Evolutionary conservation across 2,329 filamentous ascomycete genomes (phyloP).

Genomic region (Sporothrix pseudoabietina): DNA sequence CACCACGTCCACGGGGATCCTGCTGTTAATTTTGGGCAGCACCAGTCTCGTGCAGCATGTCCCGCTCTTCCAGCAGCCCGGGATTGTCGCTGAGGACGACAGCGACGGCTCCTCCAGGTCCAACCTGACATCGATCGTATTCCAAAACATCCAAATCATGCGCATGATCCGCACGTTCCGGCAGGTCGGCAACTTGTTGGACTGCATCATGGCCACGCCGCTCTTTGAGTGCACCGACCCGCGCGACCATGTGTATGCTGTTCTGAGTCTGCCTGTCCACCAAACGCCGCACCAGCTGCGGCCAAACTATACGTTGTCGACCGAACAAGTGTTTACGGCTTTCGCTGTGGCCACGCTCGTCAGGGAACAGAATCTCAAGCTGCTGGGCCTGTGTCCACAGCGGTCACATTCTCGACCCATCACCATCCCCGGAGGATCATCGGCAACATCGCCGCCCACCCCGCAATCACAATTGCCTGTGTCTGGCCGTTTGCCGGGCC

Average conservation of each 20-base stretch:
- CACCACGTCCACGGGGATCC: neutral
- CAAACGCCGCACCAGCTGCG: neutral
- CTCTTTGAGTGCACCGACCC: slow-evolving; percentile 9
- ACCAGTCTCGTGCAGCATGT: neutral
- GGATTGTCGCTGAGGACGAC: neutral
- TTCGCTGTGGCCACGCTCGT: slow-evolving; percentile 20
- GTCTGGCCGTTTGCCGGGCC: neutral
- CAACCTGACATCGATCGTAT: neutral
- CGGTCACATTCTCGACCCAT: neutral
- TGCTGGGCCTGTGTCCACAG: slow-evolving; percentile 8
- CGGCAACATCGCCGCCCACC: neutral
- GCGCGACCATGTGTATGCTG: slow-evolving; percentile 7
- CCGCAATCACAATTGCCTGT: no score
- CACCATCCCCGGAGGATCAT: neutral
- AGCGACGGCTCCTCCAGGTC: neutral
- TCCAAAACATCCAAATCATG: slow-evolving; percentile 22
- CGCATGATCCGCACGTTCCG: slow-evolving; percentile 20
- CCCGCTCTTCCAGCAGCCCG: neutral
- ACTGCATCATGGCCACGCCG: slow-evolving; percentile 24
- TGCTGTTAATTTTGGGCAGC: neutral
- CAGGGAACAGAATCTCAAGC: slow-evolving; percentile 10
- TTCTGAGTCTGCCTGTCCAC: neutral
- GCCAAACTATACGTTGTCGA: neutral
- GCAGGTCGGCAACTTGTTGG: slow-evolving; percentile 6
- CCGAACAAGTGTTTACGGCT: neutral